phyloP scores from a whole-genome alignment of 441 rosid genomes.

The Jatropha multifida region DNA sequence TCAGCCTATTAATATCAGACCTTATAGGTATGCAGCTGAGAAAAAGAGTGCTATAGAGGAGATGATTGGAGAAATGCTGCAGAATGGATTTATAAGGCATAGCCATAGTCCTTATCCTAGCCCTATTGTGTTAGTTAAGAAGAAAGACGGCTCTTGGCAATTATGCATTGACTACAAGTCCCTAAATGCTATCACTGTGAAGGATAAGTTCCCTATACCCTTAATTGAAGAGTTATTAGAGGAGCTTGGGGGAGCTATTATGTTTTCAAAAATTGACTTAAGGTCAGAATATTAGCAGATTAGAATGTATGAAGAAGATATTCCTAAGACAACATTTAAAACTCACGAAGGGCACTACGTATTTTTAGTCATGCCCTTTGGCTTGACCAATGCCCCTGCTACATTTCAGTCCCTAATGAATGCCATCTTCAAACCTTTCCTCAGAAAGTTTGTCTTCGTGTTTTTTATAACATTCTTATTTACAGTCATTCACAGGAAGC shows the following conservation, averaged over 20 bases:
- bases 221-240: background rate
- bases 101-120: background rate
- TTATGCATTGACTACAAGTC: background rate
- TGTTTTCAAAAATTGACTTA: background rate
- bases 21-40: background rate
- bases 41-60: background rate
- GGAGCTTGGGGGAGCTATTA: background rate
- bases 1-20: background rate
- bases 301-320: rapidly evolving
- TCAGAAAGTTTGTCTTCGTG: background rate
- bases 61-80: background rate
- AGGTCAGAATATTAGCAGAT: background rate
- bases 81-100: background rate
- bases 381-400: background rate
- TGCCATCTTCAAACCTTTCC: background rate
- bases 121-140: background rate
- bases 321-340: background rate
- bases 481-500: background rate
- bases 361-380: background rate
- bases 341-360: background rate
- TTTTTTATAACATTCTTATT: too few species aligned
- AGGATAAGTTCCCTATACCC: background rate
- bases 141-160: background rate
- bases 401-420: background rate
- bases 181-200: background rate